Conservation (phyloP, 129 eudicot species). For the Helichrysum umbraculigerum region DNA sequence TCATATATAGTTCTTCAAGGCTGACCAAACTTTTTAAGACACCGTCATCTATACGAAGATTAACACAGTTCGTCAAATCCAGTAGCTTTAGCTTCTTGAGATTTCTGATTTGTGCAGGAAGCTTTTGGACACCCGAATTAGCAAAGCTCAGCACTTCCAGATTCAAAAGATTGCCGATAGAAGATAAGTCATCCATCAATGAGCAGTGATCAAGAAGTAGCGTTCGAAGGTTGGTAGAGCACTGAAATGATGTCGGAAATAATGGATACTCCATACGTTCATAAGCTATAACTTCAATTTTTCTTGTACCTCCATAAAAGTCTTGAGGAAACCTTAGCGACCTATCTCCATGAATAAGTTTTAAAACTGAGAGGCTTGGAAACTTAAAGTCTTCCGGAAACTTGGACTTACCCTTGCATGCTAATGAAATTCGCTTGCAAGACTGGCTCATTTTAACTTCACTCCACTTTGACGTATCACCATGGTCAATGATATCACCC, state of each 20-base stretch:
- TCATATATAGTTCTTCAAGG: conserved; percentile 16
- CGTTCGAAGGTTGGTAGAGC: too few relatives aligned
- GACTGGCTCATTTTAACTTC: neutral
- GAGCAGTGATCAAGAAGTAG: too few relatives aligned
- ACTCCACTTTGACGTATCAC: neutral
- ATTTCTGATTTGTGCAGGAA: conserved; percentile 2
- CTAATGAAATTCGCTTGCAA: conserved; percentile 9
- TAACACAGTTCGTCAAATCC: neutral
- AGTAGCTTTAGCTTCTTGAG: neutral
- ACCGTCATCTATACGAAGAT: neutral
- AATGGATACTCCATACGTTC: neutral
- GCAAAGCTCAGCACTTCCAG: conserved; percentile 11
- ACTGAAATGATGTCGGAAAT: too few relatives aligned
- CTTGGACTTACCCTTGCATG: conserved; percentile 15
- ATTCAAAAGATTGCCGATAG: neutral
- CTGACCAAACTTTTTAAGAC: neutral
- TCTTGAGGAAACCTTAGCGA: neutral
- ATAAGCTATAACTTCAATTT: neutral
- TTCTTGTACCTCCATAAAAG: neutral
- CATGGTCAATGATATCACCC: neutral
- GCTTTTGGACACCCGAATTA: neutral
- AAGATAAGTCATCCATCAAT: neutral
- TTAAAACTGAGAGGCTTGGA: neutral
- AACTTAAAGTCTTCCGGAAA: neutral
- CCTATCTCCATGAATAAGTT: conserved; percentile 3